Evolutionary conservation across 2,329 filamentous ascomycete species (phyloP).

Genomic region (Pseudogymnoascus sp.): DNA sequence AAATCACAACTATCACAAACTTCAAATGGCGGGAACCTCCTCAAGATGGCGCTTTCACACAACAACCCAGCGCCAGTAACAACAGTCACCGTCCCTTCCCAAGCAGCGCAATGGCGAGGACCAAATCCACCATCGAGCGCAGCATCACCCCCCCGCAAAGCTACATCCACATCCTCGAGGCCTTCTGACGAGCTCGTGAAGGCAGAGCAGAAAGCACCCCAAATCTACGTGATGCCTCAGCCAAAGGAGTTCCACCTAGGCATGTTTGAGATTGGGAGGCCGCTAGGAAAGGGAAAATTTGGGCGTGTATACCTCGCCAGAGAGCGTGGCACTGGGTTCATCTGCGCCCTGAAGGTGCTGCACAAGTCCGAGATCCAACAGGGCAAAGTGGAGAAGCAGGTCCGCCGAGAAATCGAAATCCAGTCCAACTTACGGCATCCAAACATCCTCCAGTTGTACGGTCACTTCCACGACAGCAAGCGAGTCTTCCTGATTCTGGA

Average conservation of each 20-base stretch:
- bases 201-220: constrained; percentile 43
- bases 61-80: constrained; percentile 60
- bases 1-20: constrained; percentile 40
- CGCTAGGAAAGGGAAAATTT: constrained; percentile 67
- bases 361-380: constrained; percentile 64
- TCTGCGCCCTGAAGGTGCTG: constrained; percentile 67
- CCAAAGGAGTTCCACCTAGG: constrained; percentile 63
- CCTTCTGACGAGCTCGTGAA: constrained; percentile 42
- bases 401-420: constrained; percentile 66
- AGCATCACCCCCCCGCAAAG: constrained; percentile 46
- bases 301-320: constrained; percentile 66
- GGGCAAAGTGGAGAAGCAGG: constrained; percentile 62
- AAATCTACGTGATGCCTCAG: constrained; percentile 50
- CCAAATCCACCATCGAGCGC: constrained; percentile 37
- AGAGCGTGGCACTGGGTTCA: constrained; percentile 58
- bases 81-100: constrained; percentile 60
- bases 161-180: constrained; percentile 36
- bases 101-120: constrained; percentile 48
- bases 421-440: constrained; percentile 66
- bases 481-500: constrained; percentile 67
- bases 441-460: constrained; percentile 62
- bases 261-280: constrained; percentile 71
- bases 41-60: constrained; percentile 78
- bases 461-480: constrained; percentile 68
- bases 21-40: constrained; percentile 66